These are phyloP conservation scores for Achaetomium macrosporum DNA, from an alignment of 2,329 filamentous ascomycete genomes.

Conservation along the genomic window DNA sequence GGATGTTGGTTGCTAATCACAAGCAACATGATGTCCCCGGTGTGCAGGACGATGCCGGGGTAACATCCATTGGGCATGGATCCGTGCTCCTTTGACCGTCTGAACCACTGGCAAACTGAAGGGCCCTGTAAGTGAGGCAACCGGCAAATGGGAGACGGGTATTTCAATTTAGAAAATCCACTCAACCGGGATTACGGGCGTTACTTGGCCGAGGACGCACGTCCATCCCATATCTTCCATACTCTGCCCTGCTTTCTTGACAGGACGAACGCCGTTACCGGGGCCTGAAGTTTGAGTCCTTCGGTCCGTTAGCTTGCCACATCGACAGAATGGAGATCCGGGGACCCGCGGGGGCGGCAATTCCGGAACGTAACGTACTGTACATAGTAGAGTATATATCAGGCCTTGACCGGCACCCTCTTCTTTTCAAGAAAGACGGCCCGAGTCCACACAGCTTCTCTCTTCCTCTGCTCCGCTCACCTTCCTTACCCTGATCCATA, in stretches of 20 bases:
- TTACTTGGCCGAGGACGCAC: neutral
- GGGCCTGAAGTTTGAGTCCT: slow-evolving; percentile 6
- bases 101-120: too few species aligned
- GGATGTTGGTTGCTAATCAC: neutral
- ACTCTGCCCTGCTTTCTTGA: neutral
- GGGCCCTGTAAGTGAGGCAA: neutral
- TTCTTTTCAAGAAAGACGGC: neutral
- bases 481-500: neutral
- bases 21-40: neutral
- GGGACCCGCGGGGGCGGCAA: slow-evolving; percentile 15
- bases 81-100: neutral
- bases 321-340: slow-evolving; percentile 5
- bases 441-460: neutral
- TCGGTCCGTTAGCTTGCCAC: slow-evolving; percentile 3
- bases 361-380: slow-evolving; percentile 10
- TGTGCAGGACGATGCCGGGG: neutral
- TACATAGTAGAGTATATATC: neutral
- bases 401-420: neutral
- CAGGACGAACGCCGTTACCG: slow-evolving; percentile 16
- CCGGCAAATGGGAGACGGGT: neutral
- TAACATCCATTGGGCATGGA: neutral
- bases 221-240: neutral
- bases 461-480: neutral
- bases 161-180: neutral
- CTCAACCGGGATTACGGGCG: neutral